These are phyloP conservation scores for Ensete ventricosum DNA, from an alignment of 176 grass and related monocot genomes.

Conservation along the genomic window DNA sequence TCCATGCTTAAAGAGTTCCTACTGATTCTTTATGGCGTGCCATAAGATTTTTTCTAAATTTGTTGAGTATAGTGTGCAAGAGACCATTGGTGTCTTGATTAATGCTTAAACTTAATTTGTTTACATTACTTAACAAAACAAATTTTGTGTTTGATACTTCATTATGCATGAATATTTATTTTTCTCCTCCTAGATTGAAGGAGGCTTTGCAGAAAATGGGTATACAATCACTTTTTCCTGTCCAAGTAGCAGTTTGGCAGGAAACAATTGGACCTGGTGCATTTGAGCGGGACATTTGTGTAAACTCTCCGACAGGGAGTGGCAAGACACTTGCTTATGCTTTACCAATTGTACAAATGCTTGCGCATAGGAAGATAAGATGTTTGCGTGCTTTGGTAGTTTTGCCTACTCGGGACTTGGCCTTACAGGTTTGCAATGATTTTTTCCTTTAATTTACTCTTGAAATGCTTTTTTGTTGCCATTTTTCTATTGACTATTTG, in stretches of 20 bases:
- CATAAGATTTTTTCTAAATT: background rate
- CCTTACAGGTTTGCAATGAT: constrained; percentile 48
- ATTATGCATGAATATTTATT: background rate
- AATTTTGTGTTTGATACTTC: background rate
- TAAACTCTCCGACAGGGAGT: constrained; percentile 90
- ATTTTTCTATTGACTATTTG: background rate
- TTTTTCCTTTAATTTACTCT: background rate
- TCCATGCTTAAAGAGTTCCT: too few relatives aligned
- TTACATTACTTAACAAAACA: background rate
- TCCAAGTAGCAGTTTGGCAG: constrained; percentile 69
- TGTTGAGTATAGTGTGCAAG: background rate
- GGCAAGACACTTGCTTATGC: constrained; percentile 94
- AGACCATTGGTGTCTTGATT: background rate
- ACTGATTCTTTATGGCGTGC: too few relatives aligned
- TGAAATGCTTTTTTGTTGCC: background rate
- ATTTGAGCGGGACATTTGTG: constrained; percentile 92
- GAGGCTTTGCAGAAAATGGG: constrained; percentile 53
- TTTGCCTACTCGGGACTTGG: constrained; percentile 79
- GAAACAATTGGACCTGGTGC: constrained; percentile 75
- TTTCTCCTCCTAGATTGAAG: constrained; percentile 40
- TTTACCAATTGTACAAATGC: constrained; percentile 71
- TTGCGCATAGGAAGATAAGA: constrained; percentile 43
- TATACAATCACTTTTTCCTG: constrained; percentile 64
- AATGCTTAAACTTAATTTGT: background rate
- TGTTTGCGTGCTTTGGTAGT: constrained; percentile 78